Percentiles rank a stretch among this genome's conserved stretches.
phyloP scores from a whole-genome alignment of 2,329 filamentous ascomycete species.

The Colletotrichum somersetense region DNA sequence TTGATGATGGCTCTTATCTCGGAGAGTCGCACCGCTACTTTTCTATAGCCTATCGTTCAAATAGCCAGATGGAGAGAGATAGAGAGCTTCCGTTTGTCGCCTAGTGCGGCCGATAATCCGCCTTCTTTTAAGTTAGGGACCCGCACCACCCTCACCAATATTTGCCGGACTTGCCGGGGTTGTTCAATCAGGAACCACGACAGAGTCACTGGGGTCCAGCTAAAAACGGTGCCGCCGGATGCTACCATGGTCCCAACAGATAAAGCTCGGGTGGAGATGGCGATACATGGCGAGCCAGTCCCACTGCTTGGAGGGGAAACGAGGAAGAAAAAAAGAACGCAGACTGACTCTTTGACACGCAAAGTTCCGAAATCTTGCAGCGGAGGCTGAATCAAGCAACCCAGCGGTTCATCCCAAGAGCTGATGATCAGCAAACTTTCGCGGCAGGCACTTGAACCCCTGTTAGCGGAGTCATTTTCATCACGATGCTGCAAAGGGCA shows the following conservation, averaged over 20 bases:
- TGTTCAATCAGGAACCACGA: neutral
- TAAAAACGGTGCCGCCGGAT: neutral
- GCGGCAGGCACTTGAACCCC: neutral
- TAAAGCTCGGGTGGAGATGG: neutral
- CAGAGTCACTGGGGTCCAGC: neutral
- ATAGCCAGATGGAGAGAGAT: neutral
- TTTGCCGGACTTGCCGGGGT: conserved; percentile 29
- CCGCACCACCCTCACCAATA: conserved; percentile 8
- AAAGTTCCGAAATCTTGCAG: neutral
- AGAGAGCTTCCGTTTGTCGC: conserved; percentile 21
- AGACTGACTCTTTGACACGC: neutral
- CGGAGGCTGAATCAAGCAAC: neutral
- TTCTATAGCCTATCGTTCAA: conserved; percentile 2
- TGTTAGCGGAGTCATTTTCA: neutral
- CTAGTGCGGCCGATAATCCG: conserved; percentile 19
- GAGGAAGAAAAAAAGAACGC: neutral
- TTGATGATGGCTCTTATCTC: neutral
- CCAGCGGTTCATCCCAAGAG: neutral
- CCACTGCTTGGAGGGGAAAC: neutral
- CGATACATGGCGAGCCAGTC: neutral
- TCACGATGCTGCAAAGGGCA: neutral
- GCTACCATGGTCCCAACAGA: neutral
- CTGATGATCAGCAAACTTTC: neutral
- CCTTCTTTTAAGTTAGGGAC: neutral
- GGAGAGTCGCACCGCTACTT: neutral